These are phyloP conservation scores for Hypholoma fasciculare DNA, from an alignment of 768 basidiomycete species.

Conservation along the genomic window DNA sequence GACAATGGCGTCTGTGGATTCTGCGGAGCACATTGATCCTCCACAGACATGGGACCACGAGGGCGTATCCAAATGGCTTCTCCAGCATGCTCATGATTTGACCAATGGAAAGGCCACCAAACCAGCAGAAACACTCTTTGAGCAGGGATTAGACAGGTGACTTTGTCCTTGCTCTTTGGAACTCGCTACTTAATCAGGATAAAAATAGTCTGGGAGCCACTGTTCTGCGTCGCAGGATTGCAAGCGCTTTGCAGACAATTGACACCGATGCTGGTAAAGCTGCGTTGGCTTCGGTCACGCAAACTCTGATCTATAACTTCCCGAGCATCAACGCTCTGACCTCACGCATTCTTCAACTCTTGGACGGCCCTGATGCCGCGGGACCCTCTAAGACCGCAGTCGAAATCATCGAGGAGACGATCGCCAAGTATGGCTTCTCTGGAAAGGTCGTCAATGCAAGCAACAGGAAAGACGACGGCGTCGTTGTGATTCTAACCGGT, in stretches of 20 bases:
- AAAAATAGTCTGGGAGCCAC: conserved; percentile 21
- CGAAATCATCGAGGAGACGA: conserved; percentile 1
- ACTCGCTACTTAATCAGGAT: not conserved
- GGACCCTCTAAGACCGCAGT: conserved; percentile 1
- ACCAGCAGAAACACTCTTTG: conserved; percentile 22
- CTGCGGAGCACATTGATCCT: conserved; percentile 1
- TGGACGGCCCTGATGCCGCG: conserved; percentile 12
- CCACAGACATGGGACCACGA: conserved; percentile 7
- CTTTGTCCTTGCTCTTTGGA: not conserved
- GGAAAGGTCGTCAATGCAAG: not conserved
- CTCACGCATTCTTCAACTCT: conserved; percentile 9
- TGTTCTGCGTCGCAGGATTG: conserved; percentile 34
- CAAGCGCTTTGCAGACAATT: conserved; percentile 27
- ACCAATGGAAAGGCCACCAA: conserved; percentile 21
- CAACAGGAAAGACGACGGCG: conserved; percentile 1
- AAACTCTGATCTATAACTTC: conserved; percentile 29
- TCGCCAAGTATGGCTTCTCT: conserved; percentile 4
- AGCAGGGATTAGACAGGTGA: conserved; percentile 29
- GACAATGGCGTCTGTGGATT: conserved; percentile 1
- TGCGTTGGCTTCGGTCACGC: conserved; percentile 23
- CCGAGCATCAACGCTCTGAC: conserved; percentile 26
- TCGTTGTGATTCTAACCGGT: conserved; percentile 33
- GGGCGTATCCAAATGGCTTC: conserved; percentile 17
- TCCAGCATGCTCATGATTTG: conserved; percentile 22
- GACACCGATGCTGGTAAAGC: conserved; percentile 16